Conservation (phyloP, 352 stramenopile genomes). For the Phytopythium helicoides region DNA sequence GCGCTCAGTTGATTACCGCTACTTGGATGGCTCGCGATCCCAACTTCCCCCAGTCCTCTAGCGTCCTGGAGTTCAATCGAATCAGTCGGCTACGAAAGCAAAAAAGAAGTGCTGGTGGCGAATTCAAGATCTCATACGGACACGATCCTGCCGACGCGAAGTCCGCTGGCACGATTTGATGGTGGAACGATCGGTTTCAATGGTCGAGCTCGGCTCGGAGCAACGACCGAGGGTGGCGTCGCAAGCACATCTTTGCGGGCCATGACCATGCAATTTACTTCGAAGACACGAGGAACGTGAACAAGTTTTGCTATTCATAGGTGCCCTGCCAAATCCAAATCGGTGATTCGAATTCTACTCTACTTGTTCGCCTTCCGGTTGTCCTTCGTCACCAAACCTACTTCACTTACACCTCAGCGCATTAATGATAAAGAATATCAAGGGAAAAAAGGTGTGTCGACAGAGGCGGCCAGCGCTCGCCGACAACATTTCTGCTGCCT, state of each 20-base stretch:
- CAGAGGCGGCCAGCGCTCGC: constrained; percentile 24
- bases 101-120: too few species aligned
- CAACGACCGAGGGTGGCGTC: background rate
- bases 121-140: constrained; percentile 41
- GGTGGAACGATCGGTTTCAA: constrained; percentile 6
- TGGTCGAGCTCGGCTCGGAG: too few species aligned
- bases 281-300: too few species aligned
- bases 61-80: constrained; percentile 20
- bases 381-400: too few species aligned
- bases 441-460: constrained; percentile 21
- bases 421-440: too few species aligned
- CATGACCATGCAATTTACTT: too few species aligned
- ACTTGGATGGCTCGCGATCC: background rate
- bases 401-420: too few species aligned
- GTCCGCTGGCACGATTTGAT: constrained; percentile 19
- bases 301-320: too few species aligned
- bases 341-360: too few species aligned
- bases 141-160: constrained; percentile 57
- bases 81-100: background rate
- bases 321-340: too few species aligned
- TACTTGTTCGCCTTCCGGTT: too few species aligned
- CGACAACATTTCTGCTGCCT: constrained; percentile 71
- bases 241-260: background rate
- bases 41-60: constrained; percentile 8
- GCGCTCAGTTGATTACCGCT: constrained; percentile 15